These are phyloP conservation scores for Cryphonectria naterciae DNA, from an alignment of 2,329 filamentous ascomycete species.

Conservation along the genomic window DNA sequence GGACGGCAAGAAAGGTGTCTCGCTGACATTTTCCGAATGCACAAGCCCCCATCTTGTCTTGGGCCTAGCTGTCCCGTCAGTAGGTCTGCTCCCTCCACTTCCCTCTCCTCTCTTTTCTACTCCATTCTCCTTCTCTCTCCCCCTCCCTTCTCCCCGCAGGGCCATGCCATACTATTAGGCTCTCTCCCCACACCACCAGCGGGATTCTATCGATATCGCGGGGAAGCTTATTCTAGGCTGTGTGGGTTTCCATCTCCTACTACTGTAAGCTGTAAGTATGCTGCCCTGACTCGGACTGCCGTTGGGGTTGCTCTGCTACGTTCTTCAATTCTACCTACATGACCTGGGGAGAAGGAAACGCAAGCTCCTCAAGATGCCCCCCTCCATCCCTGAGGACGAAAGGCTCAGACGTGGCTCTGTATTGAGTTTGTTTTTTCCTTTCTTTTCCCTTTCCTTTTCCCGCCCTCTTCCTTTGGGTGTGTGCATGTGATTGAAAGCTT, in stretches of 20 bases:
- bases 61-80: background rate
- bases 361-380: no score
- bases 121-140: background rate
- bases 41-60: background rate
- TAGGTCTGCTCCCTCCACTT: background rate
- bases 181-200: slow-evolving; percentile 10
- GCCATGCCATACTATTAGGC: background rate
- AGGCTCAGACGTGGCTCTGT: background rate
- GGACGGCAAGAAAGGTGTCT: slow-evolving; percentile 12
- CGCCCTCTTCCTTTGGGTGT: background rate
- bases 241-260: background rate
- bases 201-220: slow-evolving; percentile 4
- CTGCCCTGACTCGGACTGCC: slow-evolving; percentile 6
- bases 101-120: background rate
- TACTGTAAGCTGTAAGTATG: background rate
- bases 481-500: background rate
- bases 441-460: no score
- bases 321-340: background rate
- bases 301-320: background rate
- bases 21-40: background rate
- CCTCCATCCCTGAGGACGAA: no score
- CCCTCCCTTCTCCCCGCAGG: background rate
- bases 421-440: background rate
- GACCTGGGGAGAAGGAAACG: no score
- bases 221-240: slow-evolving; percentile 9